Conservation (phyloP, 1,284 basidiomycete species). For the Sutorius eximius region DNA sequence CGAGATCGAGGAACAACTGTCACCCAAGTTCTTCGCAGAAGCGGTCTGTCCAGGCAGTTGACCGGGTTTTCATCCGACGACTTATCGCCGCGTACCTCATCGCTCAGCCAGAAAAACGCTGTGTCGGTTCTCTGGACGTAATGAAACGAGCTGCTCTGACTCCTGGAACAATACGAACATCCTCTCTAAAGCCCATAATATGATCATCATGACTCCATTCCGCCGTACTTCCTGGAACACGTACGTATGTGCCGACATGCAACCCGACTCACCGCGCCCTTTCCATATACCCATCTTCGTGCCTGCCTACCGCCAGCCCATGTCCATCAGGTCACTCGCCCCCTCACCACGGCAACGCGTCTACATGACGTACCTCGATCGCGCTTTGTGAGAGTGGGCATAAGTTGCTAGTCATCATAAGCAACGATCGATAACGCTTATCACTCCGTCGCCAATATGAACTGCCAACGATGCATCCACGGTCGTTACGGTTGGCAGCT, state of each 20-base stretch:
- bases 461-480: neutral
- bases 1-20: neutral
- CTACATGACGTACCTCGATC: constrained; percentile 8
- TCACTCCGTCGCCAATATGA: constrained; percentile 1
- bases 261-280: neutral
- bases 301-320: neutral
- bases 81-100: constrained; percentile 11
- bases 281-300: constrained; percentile 3
- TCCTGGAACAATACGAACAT: neutral
- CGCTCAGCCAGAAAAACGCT: neutral
- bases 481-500: neutral
- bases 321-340: neutral
- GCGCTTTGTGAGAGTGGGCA: neutral
- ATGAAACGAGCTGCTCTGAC: constrained; percentile 11
- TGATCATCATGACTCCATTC: neutral
- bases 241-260: neutral
- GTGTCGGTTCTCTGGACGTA: constrained; percentile 9
- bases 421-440: constrained; percentile 6
- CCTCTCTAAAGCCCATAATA: constrained; percentile 8
- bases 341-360: constrained; percentile 15
- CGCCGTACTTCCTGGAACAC: neutral
- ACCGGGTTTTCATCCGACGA: neutral
- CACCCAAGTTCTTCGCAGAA: neutral
- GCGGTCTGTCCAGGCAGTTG: neutral
- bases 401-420: constrained; percentile 6